A percentile compares a stretch with the other conserved stretches of the same genome.
phyloP scores from a whole-genome alignment of 495 filamentous ascomycete genomes.

The Xylaria grammica region DNA sequence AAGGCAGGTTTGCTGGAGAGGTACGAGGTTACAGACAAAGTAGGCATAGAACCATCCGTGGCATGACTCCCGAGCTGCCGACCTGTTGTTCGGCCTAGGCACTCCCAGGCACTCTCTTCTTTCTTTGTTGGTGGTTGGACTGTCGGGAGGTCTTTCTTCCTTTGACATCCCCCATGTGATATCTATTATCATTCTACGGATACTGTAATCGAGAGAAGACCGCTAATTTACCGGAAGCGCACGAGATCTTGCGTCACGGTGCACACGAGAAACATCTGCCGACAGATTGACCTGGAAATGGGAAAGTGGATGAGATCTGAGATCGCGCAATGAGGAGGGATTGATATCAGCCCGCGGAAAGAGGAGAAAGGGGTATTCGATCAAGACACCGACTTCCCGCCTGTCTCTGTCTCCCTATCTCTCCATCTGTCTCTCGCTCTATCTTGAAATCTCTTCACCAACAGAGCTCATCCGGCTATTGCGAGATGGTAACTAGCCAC shows the following conservation, averaged over 20 bases:
- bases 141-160: constrained; percentile 9
- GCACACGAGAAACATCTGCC: constrained; percentile 8
- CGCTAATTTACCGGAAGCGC: not conserved
- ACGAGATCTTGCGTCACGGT: constrained; percentile 11
- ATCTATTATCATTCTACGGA: not conserved
- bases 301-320: not conserved
- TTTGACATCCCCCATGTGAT: not conserved
- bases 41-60: constrained; percentile 12
- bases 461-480: not conserved
- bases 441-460: not conserved
- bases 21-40: constrained; percentile 15
- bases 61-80: not conserved
- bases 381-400: not conserved
- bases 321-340: constrained; percentile 6
- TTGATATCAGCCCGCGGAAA: not conserved
- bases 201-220: not conserved
- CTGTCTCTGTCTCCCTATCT: not conserved
- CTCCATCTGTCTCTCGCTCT: not conserved
- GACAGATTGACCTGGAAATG: not conserved
- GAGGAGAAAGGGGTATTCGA: not conserved
- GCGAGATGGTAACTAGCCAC: not conserved
- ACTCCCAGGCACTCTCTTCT: not conserved
- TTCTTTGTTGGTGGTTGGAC: constrained; percentile 4
- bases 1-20: constrained; percentile 9
- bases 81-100: not conserved